A percentile compares a stretch with the other conserved stretches of the same genome.
phyloP scores from a whole-genome alignment of 2,329 filamentous ascomycete species.

The Rugonectria rugulosa region DNA sequence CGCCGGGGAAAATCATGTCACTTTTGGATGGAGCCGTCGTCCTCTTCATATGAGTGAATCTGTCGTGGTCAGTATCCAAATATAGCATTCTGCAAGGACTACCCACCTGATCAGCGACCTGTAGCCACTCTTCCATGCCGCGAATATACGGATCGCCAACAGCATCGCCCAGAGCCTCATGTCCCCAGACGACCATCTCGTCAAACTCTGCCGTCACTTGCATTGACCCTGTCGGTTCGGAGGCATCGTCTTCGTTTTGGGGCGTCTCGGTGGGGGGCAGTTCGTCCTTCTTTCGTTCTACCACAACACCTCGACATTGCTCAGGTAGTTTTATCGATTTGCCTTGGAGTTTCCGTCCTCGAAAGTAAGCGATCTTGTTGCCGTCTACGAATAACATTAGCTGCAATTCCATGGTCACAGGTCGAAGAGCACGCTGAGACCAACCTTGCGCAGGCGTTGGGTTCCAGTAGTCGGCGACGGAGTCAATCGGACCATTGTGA shows the following conservation, averaged over 20 bases:
- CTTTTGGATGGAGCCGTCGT: background rate
- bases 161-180: conserved; percentile 71
- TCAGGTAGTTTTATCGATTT: conserved; percentile 71
- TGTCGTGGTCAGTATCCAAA: conserved; percentile 19
- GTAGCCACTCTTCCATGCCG: conserved; percentile 82
- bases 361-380: conserved; percentile 70
- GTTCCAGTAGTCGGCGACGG: conserved; percentile 73
- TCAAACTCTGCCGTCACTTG: conserved; percentile 75
- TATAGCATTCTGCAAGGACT: background rate
- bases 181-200: conserved; percentile 82
- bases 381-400: conserved; percentile 50
- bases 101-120: conserved; percentile 72
- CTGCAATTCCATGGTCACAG: background rate
- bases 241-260: conserved; percentile 54
- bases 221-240: conserved; percentile 58
- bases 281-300: conserved; percentile 49
- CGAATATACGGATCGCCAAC: conserved; percentile 74
- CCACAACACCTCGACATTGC: conserved; percentile 73
- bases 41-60: conserved; percentile 33
- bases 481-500: conserved; percentile 75
- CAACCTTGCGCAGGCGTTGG: conserved; percentile 59
- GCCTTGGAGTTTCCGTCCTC: conserved; percentile 81
- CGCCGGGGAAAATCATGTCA: background rate
- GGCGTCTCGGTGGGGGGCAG: conserved; percentile 45
- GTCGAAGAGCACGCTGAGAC: conserved; percentile 24